Evolutionary conservation across 83 land plant genomes (phyloP), one percentile per base, ranked within the genome.

Genomic region (Picea mariana): DNA sequence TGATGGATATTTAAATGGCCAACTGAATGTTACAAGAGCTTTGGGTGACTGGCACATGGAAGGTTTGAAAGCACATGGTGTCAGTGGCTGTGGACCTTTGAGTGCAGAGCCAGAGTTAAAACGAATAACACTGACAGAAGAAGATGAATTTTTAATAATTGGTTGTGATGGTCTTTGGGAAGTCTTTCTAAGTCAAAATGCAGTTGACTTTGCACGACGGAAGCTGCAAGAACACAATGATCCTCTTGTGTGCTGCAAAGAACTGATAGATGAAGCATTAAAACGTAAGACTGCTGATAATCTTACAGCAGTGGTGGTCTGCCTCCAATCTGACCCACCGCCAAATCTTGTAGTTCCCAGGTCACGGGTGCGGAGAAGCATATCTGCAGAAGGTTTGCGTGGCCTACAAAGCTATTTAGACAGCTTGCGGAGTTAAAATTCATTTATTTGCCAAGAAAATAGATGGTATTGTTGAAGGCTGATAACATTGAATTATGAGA

Each of bases 161-260:
- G 97, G 94, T 11, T 91, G 95, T 83, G 99, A 96, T 86, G 99
- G 99, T 21, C 78, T 94, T 42, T 96, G 99, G 99, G 99, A 96
- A 62, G 94, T 90, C 8, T 96, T 96, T 81, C 78, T 89, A 4
- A 94, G 86, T 79, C 92, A 94, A 80, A 90, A 91, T 81, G 97
- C 99, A 5, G 87, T 96, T 15, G 93, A 88, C 64, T 96, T 94
- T 84, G 94, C 93, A 8, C 80, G 99, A 59, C 91, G 91, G 81
- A 80, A 85, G 80, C 87, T 96, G 4, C 97, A 94, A 86, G 87
- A 86, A 26, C 97, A 96, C 85, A 96, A 96, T 75, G 93, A 96
- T 85, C 92, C 83, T 38, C 88, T 90, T 82, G 24, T 38, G 6
- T 95, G 98, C 81, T 95, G 97, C 84, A 92, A 83, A 87, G 95